These are phyloP conservation scores for Spiromastix sp. DNA, from an alignment of 2,329 filamentous ascomycete genomes.

Conservation along the genomic window DNA sequence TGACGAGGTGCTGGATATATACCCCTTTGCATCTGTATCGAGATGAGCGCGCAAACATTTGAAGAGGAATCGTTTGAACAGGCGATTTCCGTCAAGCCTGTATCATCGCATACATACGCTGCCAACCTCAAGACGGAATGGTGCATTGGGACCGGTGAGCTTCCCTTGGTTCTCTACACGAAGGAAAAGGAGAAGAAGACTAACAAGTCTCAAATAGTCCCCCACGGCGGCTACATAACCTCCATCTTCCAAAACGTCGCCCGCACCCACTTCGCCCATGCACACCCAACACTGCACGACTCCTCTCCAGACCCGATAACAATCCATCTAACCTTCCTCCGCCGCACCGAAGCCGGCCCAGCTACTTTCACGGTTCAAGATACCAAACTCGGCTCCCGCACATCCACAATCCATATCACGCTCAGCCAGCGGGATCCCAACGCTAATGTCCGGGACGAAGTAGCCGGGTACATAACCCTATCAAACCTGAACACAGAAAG, in stretches of 20 bases:
- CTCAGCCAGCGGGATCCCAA: constrained; percentile 34
- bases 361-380: constrained; percentile 50
- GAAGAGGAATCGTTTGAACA: constrained; percentile 53
- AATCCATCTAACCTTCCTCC: constrained; percentile 55
- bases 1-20: too few species aligned
- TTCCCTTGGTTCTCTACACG: neutral
- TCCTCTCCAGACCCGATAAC: constrained; percentile 48
- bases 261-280: constrained; percentile 48
- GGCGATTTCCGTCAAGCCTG: constrained; percentile 26
- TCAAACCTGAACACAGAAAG: constrained; percentile 50
- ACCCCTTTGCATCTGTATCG: too few species aligned
- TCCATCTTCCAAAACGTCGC: constrained; percentile 52
- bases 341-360: constrained; percentile 49
- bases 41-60: constrained; percentile 60
- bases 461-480: constrained; percentile 56
- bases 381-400: constrained; percentile 54
- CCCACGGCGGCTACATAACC: constrained; percentile 61
- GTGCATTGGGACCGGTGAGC: constrained; percentile 51
- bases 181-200: neutral
- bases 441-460: constrained; percentile 42
- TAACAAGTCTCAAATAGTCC: constrained; percentile 38
- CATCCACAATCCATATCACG: constrained; percentile 53
- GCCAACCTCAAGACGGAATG: constrained; percentile 48
- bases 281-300: constrained; percentile 41
- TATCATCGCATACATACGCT: constrained; percentile 46